Conservation (phyloP, 1,284 basidiomycete genomes). For the Stygiomarasmius scandens region DNA sequence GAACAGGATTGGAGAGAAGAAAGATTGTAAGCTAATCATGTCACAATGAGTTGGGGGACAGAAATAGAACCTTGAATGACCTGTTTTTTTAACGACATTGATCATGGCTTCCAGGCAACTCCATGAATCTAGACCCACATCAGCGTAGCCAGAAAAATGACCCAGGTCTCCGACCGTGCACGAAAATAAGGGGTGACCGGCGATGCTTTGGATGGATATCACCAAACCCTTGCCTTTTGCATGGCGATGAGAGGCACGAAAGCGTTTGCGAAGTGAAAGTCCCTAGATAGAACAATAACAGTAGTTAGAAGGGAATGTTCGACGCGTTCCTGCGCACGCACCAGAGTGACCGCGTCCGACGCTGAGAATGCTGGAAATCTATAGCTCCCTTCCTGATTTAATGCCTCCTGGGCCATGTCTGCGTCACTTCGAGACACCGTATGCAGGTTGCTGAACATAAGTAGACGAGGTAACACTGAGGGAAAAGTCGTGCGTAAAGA, state of each 20-base stretch:
- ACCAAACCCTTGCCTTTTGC: slow-evolving; percentile 77
- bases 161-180: slow-evolving; percentile 82
- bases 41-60: neutral
- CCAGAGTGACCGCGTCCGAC: slow-evolving; percentile 75
- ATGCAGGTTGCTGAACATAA: slow-evolving; percentile 58
- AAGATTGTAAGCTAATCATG: no score
- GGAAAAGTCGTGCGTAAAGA: neutral
- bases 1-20: no score
- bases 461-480: neutral
- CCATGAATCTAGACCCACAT: slow-evolving; percentile 82
- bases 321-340: slow-evolving; percentile 21
- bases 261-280: slow-evolving; percentile 77
- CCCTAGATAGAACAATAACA: slow-evolving; percentile 39
- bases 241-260: slow-evolving; percentile 71
- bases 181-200: slow-evolving; percentile 76
- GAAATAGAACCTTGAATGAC: slow-evolving; percentile 69
- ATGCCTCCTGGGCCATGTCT: slow-evolving; percentile 69
- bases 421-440: slow-evolving; percentile 65
- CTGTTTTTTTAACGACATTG: slow-evolving; percentile 75
- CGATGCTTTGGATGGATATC: slow-evolving; percentile 75
- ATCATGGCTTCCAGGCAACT: slow-evolving; percentile 76
- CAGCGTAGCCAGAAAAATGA: slow-evolving; percentile 61
- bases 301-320: neutral
- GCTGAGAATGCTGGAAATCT: slow-evolving; percentile 75
- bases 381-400: slow-evolving; percentile 67